phyloP scores from a whole-genome alignment of 108 stramenopile species.

The Stephanodiscus minutulus region DNA sequence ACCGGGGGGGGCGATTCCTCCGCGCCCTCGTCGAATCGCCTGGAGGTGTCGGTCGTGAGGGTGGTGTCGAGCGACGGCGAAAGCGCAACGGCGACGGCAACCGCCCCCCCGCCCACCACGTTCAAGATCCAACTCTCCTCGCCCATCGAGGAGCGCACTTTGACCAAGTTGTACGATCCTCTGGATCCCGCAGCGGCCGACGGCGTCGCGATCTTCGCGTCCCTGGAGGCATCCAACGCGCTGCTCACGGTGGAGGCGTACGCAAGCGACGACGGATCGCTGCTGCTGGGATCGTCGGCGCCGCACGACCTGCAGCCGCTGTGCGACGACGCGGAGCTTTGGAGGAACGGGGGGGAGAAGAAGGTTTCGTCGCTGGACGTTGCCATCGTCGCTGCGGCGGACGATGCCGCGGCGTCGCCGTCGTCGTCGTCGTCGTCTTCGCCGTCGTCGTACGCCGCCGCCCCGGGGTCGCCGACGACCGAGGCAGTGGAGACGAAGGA shows the following conservation, averaged over 20 bases:
- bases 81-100: background rate
- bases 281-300: constrained; percentile 59
- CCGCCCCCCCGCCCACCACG: background rate
- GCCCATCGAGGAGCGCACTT: constrained; percentile 66
- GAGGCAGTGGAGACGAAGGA: constrained; percentile 7
- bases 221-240: constrained; percentile 68
- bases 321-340: constrained; percentile 32
- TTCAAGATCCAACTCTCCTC: constrained; percentile 75
- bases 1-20: constrained; percentile 1
- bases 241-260: constrained; percentile 61
- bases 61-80: constrained; percentile 17
- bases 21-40: constrained; percentile 37
- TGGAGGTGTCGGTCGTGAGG: constrained; percentile 58
- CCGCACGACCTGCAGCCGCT: constrained; percentile 65
- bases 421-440: background rate
- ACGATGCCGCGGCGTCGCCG: too few relatives aligned
- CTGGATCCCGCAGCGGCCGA: constrained; percentile 39
- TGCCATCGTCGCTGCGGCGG: too few relatives aligned
- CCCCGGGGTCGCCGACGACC: background rate
- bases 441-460: background rate
- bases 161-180: constrained; percentile 58
- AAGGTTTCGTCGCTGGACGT: constrained; percentile 54
- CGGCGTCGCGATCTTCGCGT: constrained; percentile 47
- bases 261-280: constrained; percentile 47
- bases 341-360: constrained; percentile 33